Base-by-base conservation (phyloP, 441 rosid genomes). In the Aleurites moluccanus region DNA sequence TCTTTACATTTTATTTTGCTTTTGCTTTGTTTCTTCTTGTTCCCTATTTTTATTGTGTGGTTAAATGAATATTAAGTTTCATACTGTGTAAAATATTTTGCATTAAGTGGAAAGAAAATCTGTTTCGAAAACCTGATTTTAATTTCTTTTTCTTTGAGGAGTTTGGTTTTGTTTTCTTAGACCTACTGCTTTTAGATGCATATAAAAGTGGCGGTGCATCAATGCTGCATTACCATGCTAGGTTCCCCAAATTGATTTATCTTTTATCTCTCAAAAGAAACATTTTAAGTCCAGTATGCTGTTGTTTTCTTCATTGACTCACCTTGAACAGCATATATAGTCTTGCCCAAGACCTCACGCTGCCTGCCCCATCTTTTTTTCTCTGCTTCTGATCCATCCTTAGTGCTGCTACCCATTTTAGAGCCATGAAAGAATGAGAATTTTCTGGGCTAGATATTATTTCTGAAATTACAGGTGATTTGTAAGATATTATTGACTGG, bases 111-210 rank as follows among this genome's bases (percentile, higher is more conserved):
- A 13, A 70, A 49, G 23, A 14, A 27, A 28, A 69, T 35, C 45
- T 52, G 18, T 62, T 64, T 52, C 62, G 50, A 74, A 55, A 64
- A 40, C 28, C 30, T 65, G 52, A 33, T 55, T 55, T 9, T 6
- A 23, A 27, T 16, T 55, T 50, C 28, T 33, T 20, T 33, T 20
- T 20, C 8, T 53, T 33, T 69, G 20, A 33, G 15, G 64, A 7
- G 30, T 66, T 72, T 27, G 23, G 62, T 50, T 30, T 27, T 49
- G 67, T 14, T 15, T 73, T 73, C 27, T 33, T 63, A 35, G 8
- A 21, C 13, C 4, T 64, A 35, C 35, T 20, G 6, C 44, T 25
- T 55, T 18, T 56, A 65, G 28, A 35, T n/a, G 7, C 38, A 38
- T 23, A 35, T 28, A 21, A 1, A 64, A 64, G 28, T 14, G n/a